A percentile compares a stretch with the other conserved stretches of the same genome.
phyloP scores from a whole-genome alignment of 2,329 filamentous ascomycete species.

The Neonectria coccinea region DNA sequence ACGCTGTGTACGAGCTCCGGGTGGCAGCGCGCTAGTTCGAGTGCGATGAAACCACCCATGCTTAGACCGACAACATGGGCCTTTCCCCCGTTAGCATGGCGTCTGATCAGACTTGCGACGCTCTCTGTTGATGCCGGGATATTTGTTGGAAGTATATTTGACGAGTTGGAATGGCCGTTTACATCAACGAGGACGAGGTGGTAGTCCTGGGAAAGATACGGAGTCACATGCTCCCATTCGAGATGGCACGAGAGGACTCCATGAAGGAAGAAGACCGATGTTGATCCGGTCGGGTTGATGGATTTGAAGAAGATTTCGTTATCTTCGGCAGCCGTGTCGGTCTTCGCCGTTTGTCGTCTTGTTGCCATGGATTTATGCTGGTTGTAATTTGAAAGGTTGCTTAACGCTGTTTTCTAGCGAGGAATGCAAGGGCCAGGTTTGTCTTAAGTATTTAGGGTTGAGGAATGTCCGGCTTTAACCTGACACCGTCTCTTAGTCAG shows the following conservation, averaged over 20 bases:
- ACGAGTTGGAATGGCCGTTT: constrained; percentile 8
- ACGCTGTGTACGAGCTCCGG: constrained; percentile 9
- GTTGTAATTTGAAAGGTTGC: not conserved
- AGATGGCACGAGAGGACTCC: constrained; percentile 3
- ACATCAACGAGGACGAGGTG: constrained; percentile 2
- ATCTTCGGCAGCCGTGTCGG: not conserved
- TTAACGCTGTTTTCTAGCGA: not conserved
- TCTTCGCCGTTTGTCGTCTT: not conserved
- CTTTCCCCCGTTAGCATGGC: not conserved
- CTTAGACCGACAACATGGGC: constrained; percentile 6
- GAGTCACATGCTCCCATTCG: constrained; percentile 10
- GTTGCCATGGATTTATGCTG: not conserved
- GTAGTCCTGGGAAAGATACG: not conserved
- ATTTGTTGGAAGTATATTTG: not conserved
- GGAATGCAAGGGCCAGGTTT: not conserved
- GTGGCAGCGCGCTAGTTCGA: not conserved
- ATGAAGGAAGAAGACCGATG: not conserved
- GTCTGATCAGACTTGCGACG: not conserved
- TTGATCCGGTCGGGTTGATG: not conserved
- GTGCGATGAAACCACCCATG: constrained; percentile 9
- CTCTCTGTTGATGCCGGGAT: not conserved
- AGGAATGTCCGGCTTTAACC: not conserved
- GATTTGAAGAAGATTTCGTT: not conserved
- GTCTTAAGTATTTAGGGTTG: not conserved
- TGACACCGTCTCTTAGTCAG: not conserved